These are phyloP conservation scores for Zygoascus bituminiphila DNA, from an alignment of 805 yeast species.

Conservation along the genomic window DNA sequence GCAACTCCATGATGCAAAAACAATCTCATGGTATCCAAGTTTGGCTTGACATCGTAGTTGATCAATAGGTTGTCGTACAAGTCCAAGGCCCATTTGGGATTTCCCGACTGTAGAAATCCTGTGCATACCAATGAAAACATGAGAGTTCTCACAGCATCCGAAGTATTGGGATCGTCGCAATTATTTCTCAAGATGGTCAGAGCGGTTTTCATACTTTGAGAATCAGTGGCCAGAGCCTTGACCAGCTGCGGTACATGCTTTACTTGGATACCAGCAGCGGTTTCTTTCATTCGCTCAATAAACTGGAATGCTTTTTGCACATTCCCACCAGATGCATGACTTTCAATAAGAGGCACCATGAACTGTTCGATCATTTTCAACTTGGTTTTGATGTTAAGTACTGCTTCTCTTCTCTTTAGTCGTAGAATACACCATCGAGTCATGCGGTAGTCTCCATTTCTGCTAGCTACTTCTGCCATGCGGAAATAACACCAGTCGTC, in stretches of 20 bases:
- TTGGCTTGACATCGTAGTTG: constrained; percentile 2
- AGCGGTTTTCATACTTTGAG: background rate
- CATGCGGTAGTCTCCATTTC: constrained; percentile 22
- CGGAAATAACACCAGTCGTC: constrained; percentile 24
- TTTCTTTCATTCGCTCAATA: constrained; percentile 17
- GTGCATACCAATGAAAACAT: background rate
- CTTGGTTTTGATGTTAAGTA: background rate
- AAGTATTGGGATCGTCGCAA: background rate
- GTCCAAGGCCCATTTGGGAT: background rate
- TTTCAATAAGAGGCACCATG: constrained; percentile 11
- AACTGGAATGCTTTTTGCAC: constrained; percentile 19
- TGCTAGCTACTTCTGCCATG: constrained; percentile 22
- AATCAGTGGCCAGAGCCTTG: constrained; percentile 8
- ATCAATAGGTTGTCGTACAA: background rate
- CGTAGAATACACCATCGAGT: constrained; percentile 24
- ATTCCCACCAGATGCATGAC: constrained; percentile 12
- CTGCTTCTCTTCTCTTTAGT: constrained; percentile 19
- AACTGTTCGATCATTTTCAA: constrained; percentile 5
- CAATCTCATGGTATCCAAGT: constrained; percentile 1
- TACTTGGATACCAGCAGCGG: constrained; percentile 14
- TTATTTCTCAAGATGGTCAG: background rate
- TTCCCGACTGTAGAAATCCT: background rate
- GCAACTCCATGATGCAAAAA: constrained; percentile 1
- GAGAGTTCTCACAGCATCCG: background rate
- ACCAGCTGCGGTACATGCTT: constrained; percentile 19